Evolutionary conservation across 495 filamentous ascomycete species (phyloP), one percentile per base, ranked within the genome.

Genomic region (Lasiosphaeria hispida): DNA sequence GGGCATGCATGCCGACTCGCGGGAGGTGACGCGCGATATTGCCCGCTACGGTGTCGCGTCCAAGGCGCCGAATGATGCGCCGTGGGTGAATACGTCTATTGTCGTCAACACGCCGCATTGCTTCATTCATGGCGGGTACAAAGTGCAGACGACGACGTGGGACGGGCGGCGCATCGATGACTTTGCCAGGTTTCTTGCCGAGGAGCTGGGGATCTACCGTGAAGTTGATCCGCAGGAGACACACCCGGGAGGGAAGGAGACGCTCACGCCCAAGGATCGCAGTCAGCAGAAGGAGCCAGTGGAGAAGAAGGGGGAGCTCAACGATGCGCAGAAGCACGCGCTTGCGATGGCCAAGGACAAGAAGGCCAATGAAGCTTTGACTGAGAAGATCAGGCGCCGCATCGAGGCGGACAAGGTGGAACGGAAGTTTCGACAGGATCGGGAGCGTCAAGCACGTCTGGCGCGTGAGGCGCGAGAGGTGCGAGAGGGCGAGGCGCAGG

Each of bases 321-420:
- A 14, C 0, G 52, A 54, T 13, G 39, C 19, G 52, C 18, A 54
- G 13, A 54, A 43, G 40, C 43, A 54, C 23, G 39, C 40, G 10
- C 3, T 15, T 10, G 38, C 15, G 39, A 7, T 54, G n/a, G 52
- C 52, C 5, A 54, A 41, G 38, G 40, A 54, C 7, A 54, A 54
- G n/a, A 54, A 43, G 40, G 52, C 35, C 18, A 54, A 54, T 1
- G 39, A 43, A 1, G 40, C 17, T 17, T 7, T 34, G 39, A 8
- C 14, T 2, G 40, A 33, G 38, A 42, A 54, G 52, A 36, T 54
- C 40, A 42, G 23, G 23, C 9, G 30, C 13, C 52, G 39, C 5
- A 54, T 54, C 14, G 52, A 54, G 52, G 52, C 52, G 18, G 52
- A 54, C 14, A 54, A 54, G 39, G 52, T 44, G 13, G 18, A 30